Evolutionary conservation across 2,329 filamentous ascomycete species (phyloP).

Genomic region (Penicillium sp.): DNA sequence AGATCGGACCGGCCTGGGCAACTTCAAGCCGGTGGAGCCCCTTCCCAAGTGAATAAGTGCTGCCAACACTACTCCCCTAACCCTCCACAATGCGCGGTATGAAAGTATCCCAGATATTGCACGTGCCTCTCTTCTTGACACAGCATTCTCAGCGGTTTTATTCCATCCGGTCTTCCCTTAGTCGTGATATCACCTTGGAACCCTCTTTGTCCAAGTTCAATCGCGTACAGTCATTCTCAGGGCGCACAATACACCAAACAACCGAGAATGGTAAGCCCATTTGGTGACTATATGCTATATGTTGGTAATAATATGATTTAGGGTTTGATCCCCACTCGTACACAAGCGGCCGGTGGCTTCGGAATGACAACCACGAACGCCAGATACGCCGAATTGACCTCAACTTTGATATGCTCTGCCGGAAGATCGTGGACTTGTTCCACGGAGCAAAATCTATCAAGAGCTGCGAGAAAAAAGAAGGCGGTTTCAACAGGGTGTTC

Average conservation of each 20-base stretch:
- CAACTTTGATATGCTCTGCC: constrained; percentile 8
- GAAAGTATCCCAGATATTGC: background rate
- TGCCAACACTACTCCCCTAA: too few relatives aligned
- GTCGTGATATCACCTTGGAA: background rate
- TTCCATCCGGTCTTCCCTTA: background rate
- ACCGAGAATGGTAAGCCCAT: background rate
- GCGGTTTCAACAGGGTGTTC: constrained; percentile 48
- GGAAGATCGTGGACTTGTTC: background rate
- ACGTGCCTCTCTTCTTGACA: background rate
- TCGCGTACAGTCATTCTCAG: constrained; percentile 1
- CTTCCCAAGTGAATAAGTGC: too few relatives aligned
- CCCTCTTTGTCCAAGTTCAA: background rate
- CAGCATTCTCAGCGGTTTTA: background rate
- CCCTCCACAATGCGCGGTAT: background rate
- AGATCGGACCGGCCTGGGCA: too few relatives aligned
- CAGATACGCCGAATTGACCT: constrained; percentile 8
- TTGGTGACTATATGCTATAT: background rate
- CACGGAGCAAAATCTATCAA: constrained; percentile 2
- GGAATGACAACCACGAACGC: constrained; percentile 5
- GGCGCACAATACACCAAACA: background rate
- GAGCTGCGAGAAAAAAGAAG: constrained; percentile 45
- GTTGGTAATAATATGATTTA: background rate
- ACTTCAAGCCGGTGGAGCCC: too few relatives aligned
- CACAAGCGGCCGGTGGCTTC: constrained; percentile 11
- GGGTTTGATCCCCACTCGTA: constrained; percentile 6